Base-by-base conservation (phyloP, 768 basidiomycete species). In the Naganishia randhawae region DNA sequence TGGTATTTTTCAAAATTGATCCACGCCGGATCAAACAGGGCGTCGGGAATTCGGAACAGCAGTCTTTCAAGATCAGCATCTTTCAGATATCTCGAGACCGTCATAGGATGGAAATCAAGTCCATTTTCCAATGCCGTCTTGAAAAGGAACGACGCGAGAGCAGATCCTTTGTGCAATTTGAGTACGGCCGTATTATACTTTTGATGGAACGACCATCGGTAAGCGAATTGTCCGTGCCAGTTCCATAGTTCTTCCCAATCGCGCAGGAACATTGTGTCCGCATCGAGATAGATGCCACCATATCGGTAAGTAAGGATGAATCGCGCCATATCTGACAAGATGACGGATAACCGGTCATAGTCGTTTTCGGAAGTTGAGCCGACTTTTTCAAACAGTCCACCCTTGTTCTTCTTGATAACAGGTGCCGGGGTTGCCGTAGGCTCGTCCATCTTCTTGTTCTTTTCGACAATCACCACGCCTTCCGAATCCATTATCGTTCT, bases 171-270 rank as follows among this genome's bases (percentile, higher is more conserved):
- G 85, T 95, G 92, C 83, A 99, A 83, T 76, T 88, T 91, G 69
- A 99, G 84, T 13, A 98, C 92, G 1, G 96, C 94, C 14, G 95
- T 98, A 83, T 98, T 97, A 80, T 97, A 97, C 77, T 88, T 90
- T 75, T 89, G 86, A 70, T 94, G 82, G 54, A 91, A 87, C 25
- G 90, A 91, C 95, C 95, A 99, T 2, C 95, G 85, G 78, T 97
- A 98, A 9, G 95, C 94, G 74, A 96, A 99, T 19, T 93, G 92
- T 42, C 94, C 94, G 73, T 88, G 87, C 89, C 91, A 96, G 32
- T 91, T 92, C 92, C 92, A 97, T 6, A 99, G 83, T 73, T 98
- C 95, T 77, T 96, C 94, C 96, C 96, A 99, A 76, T 99, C 95
- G 25, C 96, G 88, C 35, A 99, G 81, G 73, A 99, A 87, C 71